A percentile compares a stretch with the other conserved stretches of the same genome.
Evolutionary conservation across 2,329 filamentous ascomycete species (phyloP).

Genomic region (Ceratocystis destructans): DNA sequence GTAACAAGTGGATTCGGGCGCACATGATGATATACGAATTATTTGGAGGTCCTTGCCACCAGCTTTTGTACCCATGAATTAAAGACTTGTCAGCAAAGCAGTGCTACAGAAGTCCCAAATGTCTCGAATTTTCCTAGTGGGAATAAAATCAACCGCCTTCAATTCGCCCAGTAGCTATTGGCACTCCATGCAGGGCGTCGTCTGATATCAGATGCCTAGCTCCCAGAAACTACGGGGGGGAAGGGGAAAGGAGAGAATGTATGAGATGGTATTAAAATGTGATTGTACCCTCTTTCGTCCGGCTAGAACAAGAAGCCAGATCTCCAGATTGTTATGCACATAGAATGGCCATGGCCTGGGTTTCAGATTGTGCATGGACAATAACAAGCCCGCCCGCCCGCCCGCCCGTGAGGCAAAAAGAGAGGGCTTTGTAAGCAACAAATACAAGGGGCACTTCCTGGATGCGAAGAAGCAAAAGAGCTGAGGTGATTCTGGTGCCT

Average conservation of each 20-base stretch:
- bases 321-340: background rate
- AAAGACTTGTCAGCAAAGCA: background rate
- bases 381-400: background rate
- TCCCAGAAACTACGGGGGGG: background rate
- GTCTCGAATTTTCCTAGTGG: background rate
- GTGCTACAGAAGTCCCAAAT: background rate
- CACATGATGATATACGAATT: slow-evolving; percentile 8
- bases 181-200: background rate
- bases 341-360: background rate
- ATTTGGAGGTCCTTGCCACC: background rate
- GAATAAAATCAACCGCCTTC: background rate
- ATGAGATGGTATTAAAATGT: background rate
- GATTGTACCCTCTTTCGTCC: background rate
- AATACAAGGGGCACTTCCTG: too few species aligned
- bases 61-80: background rate
- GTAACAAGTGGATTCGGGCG: background rate
- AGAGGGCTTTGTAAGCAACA: background rate
- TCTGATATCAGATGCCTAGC: background rate
- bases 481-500: background rate
- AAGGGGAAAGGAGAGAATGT: background rate
- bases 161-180: too few species aligned
- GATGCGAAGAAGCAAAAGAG: background rate
- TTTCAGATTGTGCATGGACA: slow-evolving; percentile 4
- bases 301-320: background rate
- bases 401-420: background rate